phyloP scores from a whole-genome alignment of 2,329 filamentous ascomycete species.

The Eurotiales sp. region DNA sequence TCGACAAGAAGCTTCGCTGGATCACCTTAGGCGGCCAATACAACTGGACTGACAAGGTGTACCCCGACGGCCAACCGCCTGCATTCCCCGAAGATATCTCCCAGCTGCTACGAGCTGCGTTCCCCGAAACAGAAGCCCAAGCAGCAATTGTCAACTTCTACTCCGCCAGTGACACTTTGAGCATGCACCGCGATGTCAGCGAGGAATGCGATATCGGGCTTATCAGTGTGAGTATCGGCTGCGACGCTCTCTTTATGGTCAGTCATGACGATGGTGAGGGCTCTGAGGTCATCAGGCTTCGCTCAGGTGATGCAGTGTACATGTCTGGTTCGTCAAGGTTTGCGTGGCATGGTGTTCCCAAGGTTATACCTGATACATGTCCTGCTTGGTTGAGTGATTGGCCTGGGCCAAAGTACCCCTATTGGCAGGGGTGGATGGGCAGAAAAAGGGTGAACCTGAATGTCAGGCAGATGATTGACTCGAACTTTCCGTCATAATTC shows the following conservation, averaged over 20 bases:
- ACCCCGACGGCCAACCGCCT: constrained; percentile 66
- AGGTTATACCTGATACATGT: constrained; percentile 75
- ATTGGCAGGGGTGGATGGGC: constrained; percentile 83
- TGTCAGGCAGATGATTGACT: constrained; percentile 51
- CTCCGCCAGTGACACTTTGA: constrained; percentile 82
- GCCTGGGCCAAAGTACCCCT: constrained; percentile 60
- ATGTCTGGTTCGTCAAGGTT: constrained; percentile 80
- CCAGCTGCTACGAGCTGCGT: constrained; percentile 63
- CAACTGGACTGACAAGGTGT: constrained; percentile 86
- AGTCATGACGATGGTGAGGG: constrained; percentile 55
- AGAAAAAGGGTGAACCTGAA: constrained; percentile 89
- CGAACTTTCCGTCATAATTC: neutral
- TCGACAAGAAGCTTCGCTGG: constrained; percentile 84
- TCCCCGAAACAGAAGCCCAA: constrained; percentile 73
- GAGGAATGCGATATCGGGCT: constrained; percentile 75
- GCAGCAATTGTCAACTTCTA: constrained; percentile 95
- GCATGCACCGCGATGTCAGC: constrained; percentile 89
- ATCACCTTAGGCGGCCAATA: constrained; percentile 93
- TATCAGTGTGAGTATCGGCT: constrained; percentile 83
- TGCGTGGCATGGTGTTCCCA: constrained; percentile 94
- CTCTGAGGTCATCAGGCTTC: constrained; percentile 57
- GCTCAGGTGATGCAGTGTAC: constrained; percentile 84
- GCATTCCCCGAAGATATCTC: constrained; percentile 72
- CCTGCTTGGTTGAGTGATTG: constrained; percentile 70
- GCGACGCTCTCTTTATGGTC: constrained; percentile 84